Evolutionary conservation across 352 stramenopile genomes (phyloP), one percentile per base, ranked within the genome.

Genomic region (Globisporangium mamillatum): DNA sequence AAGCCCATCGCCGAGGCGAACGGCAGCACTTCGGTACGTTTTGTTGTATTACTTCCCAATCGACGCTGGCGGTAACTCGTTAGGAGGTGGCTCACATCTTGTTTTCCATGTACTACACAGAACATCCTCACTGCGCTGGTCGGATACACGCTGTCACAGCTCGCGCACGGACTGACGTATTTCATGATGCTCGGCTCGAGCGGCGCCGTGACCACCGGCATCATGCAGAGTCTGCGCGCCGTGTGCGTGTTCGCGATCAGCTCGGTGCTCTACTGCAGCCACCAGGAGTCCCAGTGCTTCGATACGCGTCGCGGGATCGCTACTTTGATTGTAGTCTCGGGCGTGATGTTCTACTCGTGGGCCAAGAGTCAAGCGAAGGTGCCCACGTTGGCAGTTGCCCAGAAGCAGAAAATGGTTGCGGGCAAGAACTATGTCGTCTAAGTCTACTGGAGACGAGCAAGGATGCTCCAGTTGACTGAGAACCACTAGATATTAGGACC

Each of bases 301-400:
- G 84, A 93, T 67, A 90, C 84, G 22, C 92, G 91, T 62, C 83
- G 88, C 24, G 88, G 88, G 25, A 76, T 95, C 36, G 83, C 88
- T 9, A 94, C 88, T n/a, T 67, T 93, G 2, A 82, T 94, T 25
- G 88, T 95, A 44, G 77, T 92, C 36, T 85, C 80, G 25, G 88
- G 88, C 22, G 88, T 95, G 65, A 86, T 95, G 75, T 91, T 90
- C 52, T 95, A 95, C 74, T 95, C 88, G 63, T 95, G 81, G 83
- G 86, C 88, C 8, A 95, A 95, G 70, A 90, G 80, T 55, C 79
- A 86, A 59, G 69, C 79, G 50, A 86, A 78, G 69, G 38, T 63
- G 58, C 44, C 70, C 64, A n/a, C 66, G 59, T 53, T 77, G 59
- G 16, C 29, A 32, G 27, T 24, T 65, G 50, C 50, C 24, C 50